phyloP scores from a whole-genome alignment of 2,329 filamentous ascomycete species.

The Aspergillus udagawae region DNA sequence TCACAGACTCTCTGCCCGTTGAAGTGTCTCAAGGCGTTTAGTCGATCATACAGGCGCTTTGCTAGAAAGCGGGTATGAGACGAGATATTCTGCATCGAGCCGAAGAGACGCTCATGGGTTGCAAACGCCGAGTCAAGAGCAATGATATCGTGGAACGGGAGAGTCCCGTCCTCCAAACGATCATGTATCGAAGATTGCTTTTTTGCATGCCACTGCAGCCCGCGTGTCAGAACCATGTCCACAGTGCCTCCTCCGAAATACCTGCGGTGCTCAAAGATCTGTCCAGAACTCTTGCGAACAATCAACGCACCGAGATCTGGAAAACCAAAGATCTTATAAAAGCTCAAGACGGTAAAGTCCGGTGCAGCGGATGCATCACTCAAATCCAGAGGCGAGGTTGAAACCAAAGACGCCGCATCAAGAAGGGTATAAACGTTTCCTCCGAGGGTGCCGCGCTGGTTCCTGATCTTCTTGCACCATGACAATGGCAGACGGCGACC shows the following conservation, averaged over 20 bases:
- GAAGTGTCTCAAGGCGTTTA: slow-evolving; percentile 61
- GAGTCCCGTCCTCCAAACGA: slow-evolving; percentile 81
- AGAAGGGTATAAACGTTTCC: slow-evolving; percentile 62
- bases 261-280: slow-evolving; percentile 60
- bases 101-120: slow-evolving; percentile 65
- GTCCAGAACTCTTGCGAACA: slow-evolving; percentile 66
- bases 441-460: slow-evolving; percentile 19
- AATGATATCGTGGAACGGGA: slow-evolving; percentile 86
- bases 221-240: slow-evolving; percentile 76
- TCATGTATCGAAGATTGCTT: slow-evolving; percentile 73
- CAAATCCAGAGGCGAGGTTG: slow-evolving; percentile 73
- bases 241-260: slow-evolving; percentile 97
- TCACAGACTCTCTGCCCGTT: slow-evolving; percentile 65
- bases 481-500: slow-evolving; percentile 68
- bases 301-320: slow-evolving; percentile 85
- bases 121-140: slow-evolving; percentile 72
- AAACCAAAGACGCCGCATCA: slow-evolving; percentile 77
- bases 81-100: slow-evolving; percentile 65
- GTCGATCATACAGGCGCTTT: slow-evolving; percentile 53
- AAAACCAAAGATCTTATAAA: slow-evolving; percentile 98
- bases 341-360: slow-evolving; percentile 82
- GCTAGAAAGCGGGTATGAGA: slow-evolving; percentile 67
- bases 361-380: slow-evolving; percentile 58
- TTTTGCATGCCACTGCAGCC: slow-evolving; percentile 75
- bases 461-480: slow-evolving; percentile 58